phyloP scores from a whole-genome alignment of 495 filamentous ascomycete species.

The Hypoxylon trugodes region DNA sequence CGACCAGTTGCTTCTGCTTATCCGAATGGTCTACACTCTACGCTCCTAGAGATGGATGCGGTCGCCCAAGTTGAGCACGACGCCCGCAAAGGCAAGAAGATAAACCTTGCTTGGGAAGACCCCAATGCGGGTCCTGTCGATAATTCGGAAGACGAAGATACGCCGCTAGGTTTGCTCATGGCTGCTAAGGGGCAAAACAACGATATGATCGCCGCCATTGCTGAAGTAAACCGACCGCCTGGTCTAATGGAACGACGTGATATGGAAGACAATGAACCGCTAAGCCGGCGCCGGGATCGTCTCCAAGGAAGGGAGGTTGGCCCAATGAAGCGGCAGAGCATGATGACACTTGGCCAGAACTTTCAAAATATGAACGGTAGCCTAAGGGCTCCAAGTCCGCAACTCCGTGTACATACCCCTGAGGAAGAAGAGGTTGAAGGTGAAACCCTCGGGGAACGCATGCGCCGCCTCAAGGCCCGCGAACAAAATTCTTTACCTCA shows the following conservation, averaged over 20 bases:
- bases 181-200: slow-evolving; percentile 64
- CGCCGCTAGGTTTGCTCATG: slow-evolving; percentile 85
- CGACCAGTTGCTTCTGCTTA: slow-evolving; percentile 71
- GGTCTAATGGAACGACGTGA: slow-evolving; percentile 87
- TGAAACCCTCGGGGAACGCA: slow-evolving; percentile 81
- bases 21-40: slow-evolving; percentile 84
- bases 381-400: slow-evolving; percentile 41
- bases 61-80: slow-evolving; percentile 87
- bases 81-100: slow-evolving; percentile 73
- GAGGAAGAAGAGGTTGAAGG: slow-evolving; percentile 67
- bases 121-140: slow-evolving; percentile 52
- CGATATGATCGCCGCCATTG: slow-evolving; percentile 61
- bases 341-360: slow-evolving; percentile 47
- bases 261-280: slow-evolving; percentile 89
- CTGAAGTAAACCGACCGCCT: slow-evolving; percentile 69
- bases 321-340: slow-evolving; percentile 53
- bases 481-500: slow-evolving; percentile 56
- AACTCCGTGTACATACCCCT: slow-evolving; percentile 43
- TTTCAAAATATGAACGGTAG: slow-evolving; percentile 24
- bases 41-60: slow-evolving; percentile 87
- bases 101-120: slow-evolving; percentile 91
- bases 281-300: slow-evolving; percentile 80
- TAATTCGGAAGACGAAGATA: slow-evolving; percentile 70
- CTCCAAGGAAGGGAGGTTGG: slow-evolving; percentile 65
- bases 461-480: slow-evolving; percentile 69